Conservation (phyloP, 805 yeast genomes). For the Sugiyamaella marilandica region DNA sequence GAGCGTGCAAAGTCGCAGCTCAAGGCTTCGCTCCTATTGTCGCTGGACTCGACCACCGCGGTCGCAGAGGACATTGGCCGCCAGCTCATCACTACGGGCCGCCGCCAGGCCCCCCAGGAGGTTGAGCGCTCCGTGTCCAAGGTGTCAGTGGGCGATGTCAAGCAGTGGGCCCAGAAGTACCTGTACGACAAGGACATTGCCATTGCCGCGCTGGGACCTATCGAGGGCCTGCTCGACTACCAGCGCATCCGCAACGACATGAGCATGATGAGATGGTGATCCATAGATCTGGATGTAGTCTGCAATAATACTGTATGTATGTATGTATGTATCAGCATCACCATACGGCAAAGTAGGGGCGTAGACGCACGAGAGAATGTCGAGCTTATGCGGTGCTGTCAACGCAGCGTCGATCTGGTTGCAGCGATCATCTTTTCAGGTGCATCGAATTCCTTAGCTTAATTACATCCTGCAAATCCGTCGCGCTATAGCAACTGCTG, state of each 20-base stretch:
- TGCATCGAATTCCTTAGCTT: no score
- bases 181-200: constrained; percentile 76
- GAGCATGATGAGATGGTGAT: constrained; percentile 38
- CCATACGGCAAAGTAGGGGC: background rate
- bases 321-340: background rate
- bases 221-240: constrained; percentile 64
- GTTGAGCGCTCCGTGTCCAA: constrained; percentile 70
- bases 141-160: constrained; percentile 73
- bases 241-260: constrained; percentile 50
- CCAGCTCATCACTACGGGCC: constrained; percentile 92
- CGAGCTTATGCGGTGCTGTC: no score
- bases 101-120: constrained; percentile 65
- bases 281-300: background rate
- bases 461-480: no score
- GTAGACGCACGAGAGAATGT: no score
- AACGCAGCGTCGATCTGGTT: no score
- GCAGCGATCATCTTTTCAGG: no score
- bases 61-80: constrained; percentile 97
- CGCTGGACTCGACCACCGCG: constrained; percentile 92
- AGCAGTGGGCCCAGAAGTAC: constrained; percentile 82
- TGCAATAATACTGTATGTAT: background rate
- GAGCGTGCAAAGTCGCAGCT: constrained; percentile 92
- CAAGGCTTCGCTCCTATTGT: constrained; percentile 83
- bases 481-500: no score
- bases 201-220: constrained; percentile 86